Conservation (phyloP, 768 basidiomycete genomes). For the Kockovaella imperatae region DNA sequence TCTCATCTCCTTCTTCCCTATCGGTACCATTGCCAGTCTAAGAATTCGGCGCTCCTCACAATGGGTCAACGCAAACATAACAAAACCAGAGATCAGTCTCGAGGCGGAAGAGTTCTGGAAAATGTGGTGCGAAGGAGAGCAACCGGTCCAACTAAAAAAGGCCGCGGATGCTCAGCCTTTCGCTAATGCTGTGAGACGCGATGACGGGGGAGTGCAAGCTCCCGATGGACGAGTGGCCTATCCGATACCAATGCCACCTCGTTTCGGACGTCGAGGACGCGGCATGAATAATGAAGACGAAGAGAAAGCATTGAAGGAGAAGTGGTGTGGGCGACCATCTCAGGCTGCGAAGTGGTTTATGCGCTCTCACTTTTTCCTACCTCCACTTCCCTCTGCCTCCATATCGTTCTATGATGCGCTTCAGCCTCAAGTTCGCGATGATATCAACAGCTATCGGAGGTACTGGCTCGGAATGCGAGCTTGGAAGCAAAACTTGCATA, state of each 20-base stretch:
- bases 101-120: constrained; percentile 33
- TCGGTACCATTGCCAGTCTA: constrained; percentile 32
- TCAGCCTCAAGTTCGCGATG: constrained; percentile 3
- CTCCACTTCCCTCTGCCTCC: constrained; percentile 26
- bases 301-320: background rate
- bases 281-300: background rate
- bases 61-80: constrained; percentile 14
- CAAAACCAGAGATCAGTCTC: constrained; percentile 13
- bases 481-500: constrained; percentile 19
- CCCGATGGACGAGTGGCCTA: constrained; percentile 15
- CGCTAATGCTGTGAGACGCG: too few species aligned
- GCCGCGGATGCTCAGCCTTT: too few species aligned
- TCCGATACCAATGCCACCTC: constrained; percentile 1
- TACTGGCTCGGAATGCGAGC: constrained; percentile 21
- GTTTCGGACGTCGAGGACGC: background rate
- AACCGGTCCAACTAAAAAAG: too few species aligned
- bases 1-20: constrained; percentile 38
- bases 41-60: constrained; percentile 10
- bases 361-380: constrained; percentile 21
- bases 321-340: too few species aligned
- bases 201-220: background rate
- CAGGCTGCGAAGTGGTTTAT: background rate
- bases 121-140: constrained; percentile 39
- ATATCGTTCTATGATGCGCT: constrained; percentile 19
- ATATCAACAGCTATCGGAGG: constrained; percentile 24